Base-by-base conservation (phyloP, 805 yeast species). In the Barnettozyma wickerhamii region DNA sequence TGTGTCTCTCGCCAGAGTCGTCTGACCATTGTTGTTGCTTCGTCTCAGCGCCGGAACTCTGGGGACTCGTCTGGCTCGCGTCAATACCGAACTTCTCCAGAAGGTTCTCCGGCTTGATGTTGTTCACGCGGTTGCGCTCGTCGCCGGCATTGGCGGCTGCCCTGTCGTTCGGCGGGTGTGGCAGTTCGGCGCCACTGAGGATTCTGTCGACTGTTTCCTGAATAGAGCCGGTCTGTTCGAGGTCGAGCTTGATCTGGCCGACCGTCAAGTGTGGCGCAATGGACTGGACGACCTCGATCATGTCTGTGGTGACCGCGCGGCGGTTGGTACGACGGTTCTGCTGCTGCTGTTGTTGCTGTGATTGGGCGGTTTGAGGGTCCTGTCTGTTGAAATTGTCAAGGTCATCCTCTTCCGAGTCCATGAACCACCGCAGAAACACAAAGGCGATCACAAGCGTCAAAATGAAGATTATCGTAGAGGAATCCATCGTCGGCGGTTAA, bases 281-380 rank as follows among this genome's bases (percentile, higher is more conserved):
- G 31, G 88, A 79, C 51, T 79, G 84, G 2, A 91, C 96, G 0
- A 85, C 81, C 48, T 84, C 93, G 33, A 91, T 71, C 98, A 91
- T 91, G 42, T 75, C 76, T 5, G 67, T 68, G 4, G 82, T 79
- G 18, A 83, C 80, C 12, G 59, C 65, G 42, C 85, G 72, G 35
- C 72, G 65, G 10, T 19, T 21, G 19, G 27, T 27, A 9, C 15
- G 38, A 14, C 10, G 27, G 6, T 27, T 27, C n/a, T n/a, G n/a
- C 26, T 28, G 35, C 21, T 18, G 43, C 30, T 38, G 37, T 18
- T 27, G 35, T n/a, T 28, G 30, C 12, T 23, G 26, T 23, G 26
- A 9, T 23, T 23, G 26, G 12, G 9, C 12, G 3, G 9, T 23
- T 9, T 23, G 9, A 12, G 9, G 9, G 26, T 3, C 12, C 2